Evolutionary conservation across 306 rosid species (phyloP).

Genomic region (Sesbania bispinosa): DNA sequence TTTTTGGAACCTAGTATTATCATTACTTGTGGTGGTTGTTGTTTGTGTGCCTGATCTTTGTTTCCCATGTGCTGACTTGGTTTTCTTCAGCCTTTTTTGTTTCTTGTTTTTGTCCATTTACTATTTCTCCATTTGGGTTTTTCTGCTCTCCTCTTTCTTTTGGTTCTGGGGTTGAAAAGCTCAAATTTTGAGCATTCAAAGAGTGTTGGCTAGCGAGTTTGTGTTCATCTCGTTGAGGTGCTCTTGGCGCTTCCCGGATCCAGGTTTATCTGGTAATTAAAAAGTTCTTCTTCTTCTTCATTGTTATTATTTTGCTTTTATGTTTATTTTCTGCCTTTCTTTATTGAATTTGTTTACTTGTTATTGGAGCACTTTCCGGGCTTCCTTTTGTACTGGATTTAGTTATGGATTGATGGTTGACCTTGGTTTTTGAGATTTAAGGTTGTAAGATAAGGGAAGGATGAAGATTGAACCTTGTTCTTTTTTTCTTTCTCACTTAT

Average conservation of each 20-base stretch:
- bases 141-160: not conserved
- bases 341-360: conserved; percentile 14
- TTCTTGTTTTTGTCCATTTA: not conserved
- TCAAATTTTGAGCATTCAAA: conserved; percentile 33
- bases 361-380: conserved; percentile 30
- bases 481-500: conserved; percentile 33
- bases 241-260: conserved; percentile 63
- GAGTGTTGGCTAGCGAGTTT: conserved; percentile 26
- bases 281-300: conserved; percentile 24
- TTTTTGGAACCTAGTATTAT: conserved; percentile 37
- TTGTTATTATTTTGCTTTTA: not conserved
- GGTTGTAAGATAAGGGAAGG: conserved; percentile 16
- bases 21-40: conserved; percentile 43
- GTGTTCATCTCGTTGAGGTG: conserved; percentile 27
- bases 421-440: conserved; percentile 27
- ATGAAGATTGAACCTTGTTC: conserved; percentile 20
- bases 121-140: conserved; percentile 31
- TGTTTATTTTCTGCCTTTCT: conserved; percentile 17
- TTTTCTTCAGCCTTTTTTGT: conserved; percentile 25
- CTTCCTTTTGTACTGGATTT: conserved; percentile 22
- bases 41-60: conserved; percentile 21
- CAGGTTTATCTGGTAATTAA: conserved; percentile 47
- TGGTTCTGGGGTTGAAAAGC: conserved; percentile 29
- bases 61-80: conserved; percentile 66
- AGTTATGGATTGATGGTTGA: conserved; percentile 21